Evolutionary conservation across 176 grass and related monocot species (phyloP).

Genomic region (Echinochloa phyllopogon): DNA sequence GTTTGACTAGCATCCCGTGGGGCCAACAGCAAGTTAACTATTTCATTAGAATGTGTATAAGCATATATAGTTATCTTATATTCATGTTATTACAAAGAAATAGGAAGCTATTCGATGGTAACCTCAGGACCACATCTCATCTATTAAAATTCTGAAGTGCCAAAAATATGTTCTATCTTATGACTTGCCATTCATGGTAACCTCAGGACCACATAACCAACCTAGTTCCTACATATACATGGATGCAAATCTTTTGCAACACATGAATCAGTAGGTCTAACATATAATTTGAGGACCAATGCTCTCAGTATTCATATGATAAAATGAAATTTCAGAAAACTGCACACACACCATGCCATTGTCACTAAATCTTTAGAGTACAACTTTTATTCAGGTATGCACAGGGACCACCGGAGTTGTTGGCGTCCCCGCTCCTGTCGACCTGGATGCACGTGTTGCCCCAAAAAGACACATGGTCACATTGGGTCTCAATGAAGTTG

Average conservation of each 20-base stretch:
- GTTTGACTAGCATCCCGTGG: neutral
- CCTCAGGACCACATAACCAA: slow-evolving; percentile 11
- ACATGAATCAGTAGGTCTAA: no score
- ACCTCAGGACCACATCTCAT: neutral
- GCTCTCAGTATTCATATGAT: no score
- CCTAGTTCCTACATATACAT: slow-evolving; percentile 2
- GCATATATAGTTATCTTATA: neutral
- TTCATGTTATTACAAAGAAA: slow-evolving; percentile 12
- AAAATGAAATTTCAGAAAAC: no score
- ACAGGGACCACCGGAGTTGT: no score
- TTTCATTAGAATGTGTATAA: neutral
- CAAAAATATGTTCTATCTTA: neutral
- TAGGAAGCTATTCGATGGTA: neutral
- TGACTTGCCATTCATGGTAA: slow-evolving; percentile 30
- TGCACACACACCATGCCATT: no score
- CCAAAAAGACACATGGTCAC: neutral
- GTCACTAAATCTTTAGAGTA: no score
- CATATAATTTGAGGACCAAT: no score
- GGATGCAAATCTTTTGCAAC: slow-evolving; percentile 12
- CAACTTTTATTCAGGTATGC: no score
- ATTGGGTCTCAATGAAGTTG: neutral
- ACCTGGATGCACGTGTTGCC: neutral
- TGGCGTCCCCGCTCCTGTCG: neutral
- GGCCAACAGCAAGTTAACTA: slow-evolving; percentile 13
- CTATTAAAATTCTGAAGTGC: neutral